A percentile compares a stretch with the other conserved stretches of the same genome.
Conservation (phyloP, 371 early-diverging fungal species). For the Basidiobolus meristosporus region DNA sequence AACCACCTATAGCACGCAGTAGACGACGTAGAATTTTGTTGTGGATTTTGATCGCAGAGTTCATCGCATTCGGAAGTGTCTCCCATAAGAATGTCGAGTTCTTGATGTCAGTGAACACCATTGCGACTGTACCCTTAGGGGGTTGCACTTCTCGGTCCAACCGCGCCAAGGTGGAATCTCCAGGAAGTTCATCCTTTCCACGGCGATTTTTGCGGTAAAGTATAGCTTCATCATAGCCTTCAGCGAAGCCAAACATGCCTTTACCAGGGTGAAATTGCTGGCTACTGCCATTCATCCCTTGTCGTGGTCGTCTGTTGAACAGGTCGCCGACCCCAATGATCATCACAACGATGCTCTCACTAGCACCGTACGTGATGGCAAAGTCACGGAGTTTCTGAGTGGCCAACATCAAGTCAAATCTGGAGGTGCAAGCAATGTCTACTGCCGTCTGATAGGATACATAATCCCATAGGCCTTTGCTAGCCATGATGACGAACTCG, state of each 20-base stretch:
- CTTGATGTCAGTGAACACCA: constrained; percentile 92
- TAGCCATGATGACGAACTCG: constrained; percentile 81
- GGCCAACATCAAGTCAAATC: constrained; percentile 46
- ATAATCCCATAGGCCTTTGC: constrained; percentile 63
- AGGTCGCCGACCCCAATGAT: constrained; percentile 60
- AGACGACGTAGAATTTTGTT: constrained; percentile 69
- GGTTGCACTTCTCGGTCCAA: constrained; percentile 69
- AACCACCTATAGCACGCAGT: constrained; percentile 71
- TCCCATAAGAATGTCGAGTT: constrained; percentile 92
- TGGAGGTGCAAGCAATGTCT: constrained; percentile 56
- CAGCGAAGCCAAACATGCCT: background rate
- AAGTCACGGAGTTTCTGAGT: constrained; percentile 72
- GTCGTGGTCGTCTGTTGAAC: constrained; percentile 11
- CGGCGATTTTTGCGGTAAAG: constrained; percentile 17
- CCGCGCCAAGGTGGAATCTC: constrained; percentile 37
- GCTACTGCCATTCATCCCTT: background rate
- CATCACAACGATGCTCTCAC: constrained; percentile 65
- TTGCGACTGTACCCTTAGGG: constrained; percentile 67
- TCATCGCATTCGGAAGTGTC: constrained; percentile 69
- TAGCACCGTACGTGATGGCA: constrained; percentile 69
- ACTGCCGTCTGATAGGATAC: constrained; percentile 67
- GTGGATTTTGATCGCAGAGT: constrained; percentile 74
- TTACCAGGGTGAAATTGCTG: background rate
- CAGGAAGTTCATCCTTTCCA: constrained; percentile 24
- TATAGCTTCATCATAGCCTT: background rate